These are phyloP conservation scores for Huntiella omanensis DNA, from an alignment of 2,329 filamentous ascomycete genomes.

Conservation along the genomic window DNA sequence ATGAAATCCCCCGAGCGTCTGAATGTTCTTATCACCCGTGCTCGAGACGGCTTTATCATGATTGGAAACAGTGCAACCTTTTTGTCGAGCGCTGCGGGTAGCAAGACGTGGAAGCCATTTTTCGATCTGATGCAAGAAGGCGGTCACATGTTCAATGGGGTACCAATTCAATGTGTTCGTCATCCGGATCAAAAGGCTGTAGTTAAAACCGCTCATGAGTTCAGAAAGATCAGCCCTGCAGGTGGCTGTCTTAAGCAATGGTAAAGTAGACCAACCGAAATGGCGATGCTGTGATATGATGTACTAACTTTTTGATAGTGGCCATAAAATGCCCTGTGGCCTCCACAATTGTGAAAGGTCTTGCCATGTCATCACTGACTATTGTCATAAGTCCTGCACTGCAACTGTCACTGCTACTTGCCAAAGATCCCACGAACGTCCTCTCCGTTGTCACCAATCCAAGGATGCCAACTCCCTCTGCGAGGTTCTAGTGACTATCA, in stretches of 20 bases:
- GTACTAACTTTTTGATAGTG: slow-evolving; percentile 19
- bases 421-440: slow-evolving; percentile 28
- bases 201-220: slow-evolving; percentile 32
- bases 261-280: slow-evolving; percentile 2
- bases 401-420: slow-evolving; percentile 27
- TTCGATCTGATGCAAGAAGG: slow-evolving; percentile 34
- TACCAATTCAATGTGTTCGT: slow-evolving; percentile 40
- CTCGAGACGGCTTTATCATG: slow-evolving; percentile 45
- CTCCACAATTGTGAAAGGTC: slow-evolving; percentile 36
- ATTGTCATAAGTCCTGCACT: slow-evolving; percentile 27
- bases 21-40: slow-evolving; percentile 52
- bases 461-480: slow-evolving; percentile 31
- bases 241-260: slow-evolving; percentile 49
- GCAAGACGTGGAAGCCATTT: slow-evolving; percentile 35
- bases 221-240: slow-evolving; percentile 43
- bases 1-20: slow-evolving; percentile 45
- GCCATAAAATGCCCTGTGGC: slow-evolving; percentile 32
- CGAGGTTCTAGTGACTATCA: slow-evolving; percentile 23
- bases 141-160: slow-evolving; percentile 36
- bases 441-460: slow-evolving; percentile 25
- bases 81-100: slow-evolving; percentile 30
- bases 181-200: slow-evolving; percentile 32
- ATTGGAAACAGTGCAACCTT: slow-evolving; percentile 52
- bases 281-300: neutral
- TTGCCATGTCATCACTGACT: slow-evolving; percentile 45